Evolutionary conservation across 2,329 filamentous ascomycete species (phyloP), one percentile per base, ranked within the genome.

Genomic region (Aspergillus cejpii): DNA sequence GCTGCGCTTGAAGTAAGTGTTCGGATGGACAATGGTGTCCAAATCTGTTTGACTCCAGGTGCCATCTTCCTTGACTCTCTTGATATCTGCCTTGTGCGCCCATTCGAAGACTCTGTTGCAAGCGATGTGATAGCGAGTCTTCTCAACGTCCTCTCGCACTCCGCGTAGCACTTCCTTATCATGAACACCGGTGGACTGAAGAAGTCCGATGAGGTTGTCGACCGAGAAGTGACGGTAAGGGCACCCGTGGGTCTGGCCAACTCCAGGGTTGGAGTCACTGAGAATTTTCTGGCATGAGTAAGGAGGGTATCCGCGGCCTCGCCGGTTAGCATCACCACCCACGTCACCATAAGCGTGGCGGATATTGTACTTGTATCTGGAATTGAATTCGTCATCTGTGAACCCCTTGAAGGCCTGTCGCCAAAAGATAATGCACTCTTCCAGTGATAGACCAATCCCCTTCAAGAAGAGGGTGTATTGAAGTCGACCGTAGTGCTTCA

Each of bases 401-500:
- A 94, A 81, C 54, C 88, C 85, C 63, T 81, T 82, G 77, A 98
- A 97, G 21, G 78, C 75, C 50, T 81, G 78, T 8, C 92, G 83
- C 92, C 92, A 98, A 73, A 98, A 98, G 10, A 88, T 57, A 19
- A 98, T 77, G 56, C 82, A 88, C 67, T 98, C 91, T 60, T 96
- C 89, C n/a, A 98, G 73, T 51, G 80, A 88, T 21, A 98, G 74
- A 0, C 92, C 92, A 47, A 97, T 88, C 33, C 92, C 92, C 68
- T 98, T 98, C 47, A 98, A 77, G 77, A 98, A 98, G 3, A 98
- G 79, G 0, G 87, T 87, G 73, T 97, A 98, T 69, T 98, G 92
- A 7, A 97, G 75, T 52, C 92, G 86, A 11, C 89, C 90, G 60
- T 77, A 95, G 67, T 98, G 90, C 69, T 96, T 96, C 51, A 98